Evolutionary conservation across 257 asterid species (phyloP).

Genomic region (Prunella vulgaris): DNA sequence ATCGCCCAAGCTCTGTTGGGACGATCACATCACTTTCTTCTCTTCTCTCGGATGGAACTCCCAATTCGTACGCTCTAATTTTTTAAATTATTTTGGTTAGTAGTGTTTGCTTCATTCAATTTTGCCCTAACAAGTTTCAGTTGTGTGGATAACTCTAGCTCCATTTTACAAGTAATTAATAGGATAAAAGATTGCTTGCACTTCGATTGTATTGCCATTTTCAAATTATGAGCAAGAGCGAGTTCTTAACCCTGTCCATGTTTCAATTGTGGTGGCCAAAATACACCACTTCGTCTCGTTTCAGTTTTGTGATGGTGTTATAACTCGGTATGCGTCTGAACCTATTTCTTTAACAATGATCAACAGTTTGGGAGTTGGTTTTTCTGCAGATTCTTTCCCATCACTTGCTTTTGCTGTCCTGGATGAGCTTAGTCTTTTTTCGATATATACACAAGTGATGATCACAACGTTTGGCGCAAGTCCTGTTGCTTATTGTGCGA

Average conservation of each 20-base stretch:
- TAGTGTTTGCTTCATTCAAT: not conserved
- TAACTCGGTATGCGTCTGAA: not conserved
- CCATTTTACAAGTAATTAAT: not conserved
- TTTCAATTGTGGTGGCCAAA: not conserved
- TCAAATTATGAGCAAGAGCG: not conserved
- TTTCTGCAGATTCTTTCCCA: slow-evolving; percentile 66
- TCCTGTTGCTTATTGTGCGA: not conserved
- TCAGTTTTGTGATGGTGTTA: not conserved
- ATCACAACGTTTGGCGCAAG: not conserved
- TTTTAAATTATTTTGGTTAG: not conserved
- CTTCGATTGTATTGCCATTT: not conserved
- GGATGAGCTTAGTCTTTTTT: slow-evolving; percentile 42
- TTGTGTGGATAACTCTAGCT: no score
- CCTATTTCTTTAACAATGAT: not conserved
- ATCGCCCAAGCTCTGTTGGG: slow-evolving; percentile 43
- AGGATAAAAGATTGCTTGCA: not conserved
- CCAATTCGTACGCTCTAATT: slow-evolving; percentile 52
- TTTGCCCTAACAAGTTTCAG: not conserved
- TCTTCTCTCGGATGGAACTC: slow-evolving; percentile 77
- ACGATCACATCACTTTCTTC: slow-evolving; percentile 42
- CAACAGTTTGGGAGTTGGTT: not conserved
- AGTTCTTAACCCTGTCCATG: not conserved
- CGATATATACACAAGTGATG: not conserved
- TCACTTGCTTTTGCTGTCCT: slow-evolving; percentile 68
- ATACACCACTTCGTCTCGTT: not conserved